Base-by-base conservation (phyloP, 2,329 filamentous ascomycete genomes). In the Ophioceras dolichostomum region DNA sequence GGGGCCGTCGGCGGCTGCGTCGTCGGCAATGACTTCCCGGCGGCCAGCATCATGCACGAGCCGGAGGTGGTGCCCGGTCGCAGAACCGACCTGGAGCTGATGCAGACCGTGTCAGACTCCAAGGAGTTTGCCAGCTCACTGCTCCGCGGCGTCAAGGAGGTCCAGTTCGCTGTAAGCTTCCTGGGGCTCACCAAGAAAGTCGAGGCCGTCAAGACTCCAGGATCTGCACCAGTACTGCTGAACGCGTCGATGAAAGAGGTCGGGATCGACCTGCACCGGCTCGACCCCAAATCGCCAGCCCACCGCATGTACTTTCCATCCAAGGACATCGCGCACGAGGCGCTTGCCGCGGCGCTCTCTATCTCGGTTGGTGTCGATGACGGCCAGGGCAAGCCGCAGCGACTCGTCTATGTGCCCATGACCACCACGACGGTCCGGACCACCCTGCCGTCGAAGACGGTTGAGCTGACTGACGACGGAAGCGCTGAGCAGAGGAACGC, bases 251-350 rank as follows among this genome's bases (percentile, higher is more conserved):
- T 94, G 73, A 96, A 98, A 56, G 93, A 98, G 55, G 77, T 98
- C 30, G 89, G 89, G 42, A 73, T 98, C 53, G 91, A 98, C 53
- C 65, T 98, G 29, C 81, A 96, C 54, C 79, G 89, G 17, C 71
- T 98, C 38, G 89, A 98, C 54, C 81, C 85, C 30, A 89, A 85
- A 49, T 94, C 88, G 13, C 87, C 91, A 1, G 87, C 89, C 0
- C 91, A 98, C 65, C 79, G 91, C 44, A 98, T 96, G 91, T 96
- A 98, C 59, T 98, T 98, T 53, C 84, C 88, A 3, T 77, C 82
- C 17, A 81, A 86, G 43, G 91, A 95, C 53, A 79, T 95, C 50
- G 91, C 91, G 10, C 91, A 98, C 56, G 89, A 98, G 64, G 91
- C 88, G 10, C 69, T 98, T 26, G 73, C 91, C 17, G 91, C 89